Evolutionary conservation across 2,329 filamentous ascomycete species (phyloP).

Genomic region (Neonectria punicea): DNA sequence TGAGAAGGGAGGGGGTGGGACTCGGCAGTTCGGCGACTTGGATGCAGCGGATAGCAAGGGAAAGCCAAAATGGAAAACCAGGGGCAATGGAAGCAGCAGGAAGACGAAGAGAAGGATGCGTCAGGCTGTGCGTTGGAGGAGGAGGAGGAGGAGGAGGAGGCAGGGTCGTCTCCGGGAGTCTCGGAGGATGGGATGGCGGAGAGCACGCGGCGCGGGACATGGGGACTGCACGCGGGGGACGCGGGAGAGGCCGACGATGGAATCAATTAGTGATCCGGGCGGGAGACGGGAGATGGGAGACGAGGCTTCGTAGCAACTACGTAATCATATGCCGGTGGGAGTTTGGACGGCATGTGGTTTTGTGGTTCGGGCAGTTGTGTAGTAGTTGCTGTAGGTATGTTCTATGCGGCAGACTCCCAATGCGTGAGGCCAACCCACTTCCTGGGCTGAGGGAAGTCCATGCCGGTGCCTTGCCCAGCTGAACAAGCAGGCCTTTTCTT

Average conservation of each 20-base stretch:
- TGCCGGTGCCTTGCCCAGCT: constrained; percentile 2
- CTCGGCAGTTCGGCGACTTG: constrained; percentile 18
- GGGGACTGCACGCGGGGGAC: not conserved
- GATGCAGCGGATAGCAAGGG: not conserved
- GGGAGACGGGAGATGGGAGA: not conserved
- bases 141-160: not conserved
- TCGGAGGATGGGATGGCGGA: not conserved
- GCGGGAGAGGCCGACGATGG: not conserved
- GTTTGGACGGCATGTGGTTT: not conserved
- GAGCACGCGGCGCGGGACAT: not conserved
- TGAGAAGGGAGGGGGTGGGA: not conserved
- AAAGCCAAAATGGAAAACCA: not conserved
- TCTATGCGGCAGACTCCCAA: not conserved
- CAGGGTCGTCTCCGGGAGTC: not conserved
- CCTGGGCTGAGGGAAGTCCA: not conserved
- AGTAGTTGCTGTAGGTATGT: not conserved
- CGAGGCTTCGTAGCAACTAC: not conserved
- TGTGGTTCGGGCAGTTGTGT: not conserved
- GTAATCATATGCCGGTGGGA: not conserved
- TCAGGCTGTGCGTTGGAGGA: not conserved
- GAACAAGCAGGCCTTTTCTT: constrained; percentile 4
- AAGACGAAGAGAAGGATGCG: not conserved
- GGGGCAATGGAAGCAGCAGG: constrained; percentile 3
- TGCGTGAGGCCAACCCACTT: not conserved
- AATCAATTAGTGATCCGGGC: not conserved